Base-by-base conservation (phyloP, 208 protist genomes). In the Acanthamoeba divionensis region DNA sequence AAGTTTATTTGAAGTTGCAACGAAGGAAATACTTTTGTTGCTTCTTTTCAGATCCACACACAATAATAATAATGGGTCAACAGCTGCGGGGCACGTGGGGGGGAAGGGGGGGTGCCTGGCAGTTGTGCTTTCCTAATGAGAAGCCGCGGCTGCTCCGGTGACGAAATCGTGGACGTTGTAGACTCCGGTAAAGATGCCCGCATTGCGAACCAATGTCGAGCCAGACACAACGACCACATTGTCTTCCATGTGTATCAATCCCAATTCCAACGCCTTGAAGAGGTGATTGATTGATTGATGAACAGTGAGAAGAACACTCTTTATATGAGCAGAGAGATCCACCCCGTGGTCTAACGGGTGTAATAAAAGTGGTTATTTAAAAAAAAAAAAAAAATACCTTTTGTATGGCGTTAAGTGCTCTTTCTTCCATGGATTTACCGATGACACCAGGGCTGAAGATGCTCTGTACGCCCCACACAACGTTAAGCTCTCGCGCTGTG, bases 391-490 rank as follows among this genome's bases (percentile, higher is more conserved):
- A 24, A 24, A n/a, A 44, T 54, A 54, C 69, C 69, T 44, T 79
- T 48, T 79, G 50, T 24, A 79, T 15, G 18, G 69, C 69, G 21
- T 54, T 47, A 31, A 41, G 69, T n/a, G 69, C 69, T 48, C 36
- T 79, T 26, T 79, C 69, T 24, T 79, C 69, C 45, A 79, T 54
- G 0, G 75, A 65, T 21, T 65, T 24, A 13, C 75, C 75, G 50
- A 65, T 41, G 4, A 85, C 33, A 13, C 36, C 63, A 2, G 75
- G 50, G 8, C 36, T 66, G 75, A 48, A 85, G 75, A 85, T 66
- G 75, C 50, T 66, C 29, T 65, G 75, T 13, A 85, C 54, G 52
- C 75, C 75, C 75, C 75, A 85, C 12, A 65, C 75, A 2, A 85
- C 45, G 52, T 85, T 85, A 33, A 85, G 75, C 75, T 85, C 75